A percentile compares a stretch with the other conserved stretches of the same genome.
Conservation (phyloP, 306 rosid genomes). For the Lathyrus tuberosus region DNA sequence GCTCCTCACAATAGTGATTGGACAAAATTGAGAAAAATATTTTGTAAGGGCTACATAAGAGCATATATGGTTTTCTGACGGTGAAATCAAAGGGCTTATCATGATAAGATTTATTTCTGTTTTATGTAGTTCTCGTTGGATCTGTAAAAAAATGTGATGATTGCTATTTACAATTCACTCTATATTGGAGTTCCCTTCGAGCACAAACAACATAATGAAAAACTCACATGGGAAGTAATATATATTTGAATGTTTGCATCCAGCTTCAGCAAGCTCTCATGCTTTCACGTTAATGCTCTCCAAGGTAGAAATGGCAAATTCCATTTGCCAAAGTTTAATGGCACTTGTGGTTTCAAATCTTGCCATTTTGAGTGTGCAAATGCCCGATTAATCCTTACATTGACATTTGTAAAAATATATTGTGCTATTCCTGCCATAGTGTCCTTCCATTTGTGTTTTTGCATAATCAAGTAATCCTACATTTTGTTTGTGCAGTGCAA, state of each 20-base stretch:
- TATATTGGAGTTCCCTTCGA: slow-evolving; percentile 6
- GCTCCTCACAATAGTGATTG: not conserved
- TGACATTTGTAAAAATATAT: not conserved
- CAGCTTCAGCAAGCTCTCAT: slow-evolving; percentile 16
- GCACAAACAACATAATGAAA: slow-evolving; percentile 19
- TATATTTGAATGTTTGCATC: slow-evolving; percentile 23
- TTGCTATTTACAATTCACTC: slow-evolving; percentile 18
- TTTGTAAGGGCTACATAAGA: slow-evolving; percentile 4
- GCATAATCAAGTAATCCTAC: slow-evolving; percentile 12
- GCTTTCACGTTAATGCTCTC: slow-evolving; percentile 12
- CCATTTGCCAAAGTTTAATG: slow-evolving; percentile 12
- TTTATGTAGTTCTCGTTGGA: no score
- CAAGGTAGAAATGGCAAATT: slow-evolving; percentile 16
- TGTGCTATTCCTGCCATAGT: not conserved
- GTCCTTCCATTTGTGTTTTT: slow-evolving; percentile 27
- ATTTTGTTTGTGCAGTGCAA: slow-evolving; percentile 52
- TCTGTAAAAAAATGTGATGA: not conserved
- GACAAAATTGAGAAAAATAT: slow-evolving; percentile 1
- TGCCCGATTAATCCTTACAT: not conserved
- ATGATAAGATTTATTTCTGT: slow-evolving; percentile 7
- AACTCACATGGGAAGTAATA: slow-evolving; percentile 14
- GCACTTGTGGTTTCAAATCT: not conserved
- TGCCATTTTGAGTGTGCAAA: slow-evolving; percentile 28
- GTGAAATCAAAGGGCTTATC: slow-evolving; percentile 11
- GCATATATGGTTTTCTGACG: slow-evolving; percentile 23